Base-by-base conservation (phyloP, 768 basidiomycete genomes). In the Pluteus cervinus region DNA sequence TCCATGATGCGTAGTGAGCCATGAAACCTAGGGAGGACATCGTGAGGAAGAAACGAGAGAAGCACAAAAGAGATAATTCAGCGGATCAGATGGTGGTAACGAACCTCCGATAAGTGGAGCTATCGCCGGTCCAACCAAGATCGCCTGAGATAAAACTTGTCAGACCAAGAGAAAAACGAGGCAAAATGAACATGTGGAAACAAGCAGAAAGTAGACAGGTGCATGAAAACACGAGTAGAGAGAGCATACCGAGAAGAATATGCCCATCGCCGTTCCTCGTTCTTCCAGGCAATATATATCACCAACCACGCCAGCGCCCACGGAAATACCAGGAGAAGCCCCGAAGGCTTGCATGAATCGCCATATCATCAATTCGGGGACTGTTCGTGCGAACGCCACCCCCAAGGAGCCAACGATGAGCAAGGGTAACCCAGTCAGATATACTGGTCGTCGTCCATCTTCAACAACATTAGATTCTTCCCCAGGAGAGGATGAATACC, bases 281-380 rank as follows among this genome's bases (percentile, higher is more conserved):
- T 82, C 75, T 38, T 83, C 82, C 3, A 81, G 49, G 34, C 56
- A 68, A 54, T 81, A 83, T 3, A 85, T 78, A 47, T 84, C 81
- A 0, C 76, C 77, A 18, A 83, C 76, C 4, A 76, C 70, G 2
- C 71, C 81, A 0, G 69, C 67, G 11, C 70, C 85, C 36, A 73
- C 65, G n/a, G 69, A 73, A 52, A 66, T 50, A 3, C 66, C 75
- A 8, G 72, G 71, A 5, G 78, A 71, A 4, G 75, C 65, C 12
- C 84, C 85, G 28, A 81, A 63, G 0, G 77, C 76, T 51, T 87
- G 84, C 0, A 85, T 45, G 28, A 80, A 69, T 5, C 86, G 66
- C 62, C 75, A 81, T 12, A 72, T 57, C 46, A 88, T 64, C 4
- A 89, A 58, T 11, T 60, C 49, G 1, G 58, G 57, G 6, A 79